A percentile compares a stretch with the other conserved stretches of the same genome.
These are phyloP conservation scores for Misopates orontium DNA, from an alignment of 257 asterid genomes.

Conservation along the genomic window DNA sequence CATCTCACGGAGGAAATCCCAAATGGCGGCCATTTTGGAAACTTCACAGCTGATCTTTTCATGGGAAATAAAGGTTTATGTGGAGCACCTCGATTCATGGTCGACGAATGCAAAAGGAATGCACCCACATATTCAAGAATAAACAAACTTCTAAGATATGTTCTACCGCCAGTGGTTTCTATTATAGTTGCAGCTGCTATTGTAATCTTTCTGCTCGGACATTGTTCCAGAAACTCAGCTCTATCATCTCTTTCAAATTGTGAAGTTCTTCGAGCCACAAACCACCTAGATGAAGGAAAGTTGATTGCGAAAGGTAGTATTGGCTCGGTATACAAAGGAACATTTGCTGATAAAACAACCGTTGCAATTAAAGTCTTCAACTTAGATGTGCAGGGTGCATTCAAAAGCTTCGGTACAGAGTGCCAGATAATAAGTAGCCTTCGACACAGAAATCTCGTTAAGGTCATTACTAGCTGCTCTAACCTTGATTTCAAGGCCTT, in stretches of 20 bases:
- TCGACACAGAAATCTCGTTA: conserved; percentile 12
- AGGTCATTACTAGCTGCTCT: neutral
- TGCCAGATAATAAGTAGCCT: conserved; percentile 11
- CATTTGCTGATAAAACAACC: neutral
- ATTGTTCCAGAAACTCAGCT: neutral
- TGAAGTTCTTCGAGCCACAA: conserved; percentile 1
- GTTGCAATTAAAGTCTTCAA: neutral
- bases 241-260: neutral
- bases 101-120: neutral
- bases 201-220: neutral
- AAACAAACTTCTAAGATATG: neutral
- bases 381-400: neutral
- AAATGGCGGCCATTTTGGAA: neutral
- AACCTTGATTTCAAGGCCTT: conserved; percentile 8
- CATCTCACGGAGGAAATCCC: conserved; percentile 1
- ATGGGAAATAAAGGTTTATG: neutral
- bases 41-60: neutral
- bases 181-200: neutral
- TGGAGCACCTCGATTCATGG: neutral
- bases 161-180: neutral
- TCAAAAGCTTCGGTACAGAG: conserved; percentile 16
- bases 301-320: neutral
- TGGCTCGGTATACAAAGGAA: neutral
- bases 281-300: neutral
- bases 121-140: neutral